A percentile compares a stretch with the other conserved stretches of the same genome.
These are phyloP conservation scores for Crotalaria pallida DNA, from an alignment of 306 rosid species.

Conservation along the genomic window DNA sequence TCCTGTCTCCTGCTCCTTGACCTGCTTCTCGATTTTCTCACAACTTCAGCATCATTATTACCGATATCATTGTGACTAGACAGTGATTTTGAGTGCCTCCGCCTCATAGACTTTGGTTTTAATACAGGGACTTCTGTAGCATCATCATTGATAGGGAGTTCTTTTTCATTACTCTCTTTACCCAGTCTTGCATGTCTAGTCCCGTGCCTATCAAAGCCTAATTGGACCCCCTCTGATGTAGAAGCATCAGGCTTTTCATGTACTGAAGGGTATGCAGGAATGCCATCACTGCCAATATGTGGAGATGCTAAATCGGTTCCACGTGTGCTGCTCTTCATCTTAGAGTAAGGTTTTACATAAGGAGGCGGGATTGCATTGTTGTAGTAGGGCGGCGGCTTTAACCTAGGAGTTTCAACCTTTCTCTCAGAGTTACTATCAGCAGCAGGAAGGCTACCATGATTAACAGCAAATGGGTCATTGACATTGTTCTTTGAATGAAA, in stretches of 20 bases:
- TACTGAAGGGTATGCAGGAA: constrained; percentile 33
- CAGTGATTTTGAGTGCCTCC: constrained; percentile 63
- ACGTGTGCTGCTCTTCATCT: constrained; percentile 38
- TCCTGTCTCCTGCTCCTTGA: constrained; percentile 68
- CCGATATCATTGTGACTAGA: constrained; percentile 34
- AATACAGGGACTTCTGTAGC: constrained; percentile 35
- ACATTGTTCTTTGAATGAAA: constrained; percentile 30
- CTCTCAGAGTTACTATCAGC: constrained; percentile 18
- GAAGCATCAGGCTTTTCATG: constrained; percentile 37
- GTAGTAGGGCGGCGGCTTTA: constrained; percentile 37
- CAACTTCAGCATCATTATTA: constrained; percentile 42
- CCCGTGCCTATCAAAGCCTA: constrained; percentile 38
- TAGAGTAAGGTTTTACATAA: constrained; percentile 58
- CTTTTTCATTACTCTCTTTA: constrained; percentile 44
- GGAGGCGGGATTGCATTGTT: constrained; percentile 75
- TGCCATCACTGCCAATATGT: constrained; percentile 18
- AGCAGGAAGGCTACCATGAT: constrained; percentile 31
- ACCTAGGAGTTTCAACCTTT: constrained; percentile 48
- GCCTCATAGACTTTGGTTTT: constrained; percentile 61
- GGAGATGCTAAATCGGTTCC: constrained; percentile 28
- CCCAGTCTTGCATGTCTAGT: constrained; percentile 31
- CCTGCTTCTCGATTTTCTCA: constrained; percentile 61
- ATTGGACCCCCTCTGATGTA: constrained; percentile 30
- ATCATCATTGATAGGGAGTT: constrained; percentile 23
- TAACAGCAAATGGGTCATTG: constrained; percentile 38